Conservation (phyloP, 495 filamentous ascomycete species). For the Xylaria nigripes region DNA sequence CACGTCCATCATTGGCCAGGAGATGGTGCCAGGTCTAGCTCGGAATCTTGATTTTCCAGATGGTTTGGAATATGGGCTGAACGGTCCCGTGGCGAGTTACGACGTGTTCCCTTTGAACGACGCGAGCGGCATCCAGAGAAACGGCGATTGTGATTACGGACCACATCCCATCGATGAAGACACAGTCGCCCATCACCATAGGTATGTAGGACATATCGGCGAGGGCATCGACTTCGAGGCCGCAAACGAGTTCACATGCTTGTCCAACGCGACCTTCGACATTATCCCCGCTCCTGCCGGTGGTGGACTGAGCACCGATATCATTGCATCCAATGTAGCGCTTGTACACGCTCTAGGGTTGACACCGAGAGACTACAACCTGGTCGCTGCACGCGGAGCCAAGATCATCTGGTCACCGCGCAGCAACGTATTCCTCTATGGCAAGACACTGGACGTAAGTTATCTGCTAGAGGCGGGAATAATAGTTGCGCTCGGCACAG, state of each 20-base stretch:
- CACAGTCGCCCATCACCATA: neutral
- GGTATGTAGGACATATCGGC: conserved; percentile 14
- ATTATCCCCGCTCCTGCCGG: conserved; percentile 4
- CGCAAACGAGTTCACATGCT: conserved; percentile 12
- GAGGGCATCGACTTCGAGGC: conserved; percentile 14
- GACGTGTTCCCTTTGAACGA: conserved; percentile 11
- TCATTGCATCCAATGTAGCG: conserved; percentile 12
- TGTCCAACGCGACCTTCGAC: conserved; percentile 15
- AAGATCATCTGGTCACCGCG: conserved; percentile 16
- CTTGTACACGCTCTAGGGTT: conserved; percentile 14
- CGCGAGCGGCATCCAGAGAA: neutral
- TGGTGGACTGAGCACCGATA: conserved; percentile 14
- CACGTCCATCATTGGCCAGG: conserved; percentile 12
- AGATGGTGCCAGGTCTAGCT: conserved; percentile 13
- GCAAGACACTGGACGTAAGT: conserved; percentile 13
- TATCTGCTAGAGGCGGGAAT: conserved; percentile 10
- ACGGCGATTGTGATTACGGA: conserved; percentile 11
- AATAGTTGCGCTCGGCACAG: conserved; percentile 15
- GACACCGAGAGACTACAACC: conserved; percentile 2
- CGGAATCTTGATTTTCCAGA: conserved; percentile 13
- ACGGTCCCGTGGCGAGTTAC: neutral
- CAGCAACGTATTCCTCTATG: conserved; percentile 15
- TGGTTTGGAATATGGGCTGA: conserved; percentile 9
- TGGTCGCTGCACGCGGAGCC: conserved; percentile 6
- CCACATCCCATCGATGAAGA: neutral